Conservation (phyloP, 148 eudicot species). For the Vaccinium corymbosum region DNA sequence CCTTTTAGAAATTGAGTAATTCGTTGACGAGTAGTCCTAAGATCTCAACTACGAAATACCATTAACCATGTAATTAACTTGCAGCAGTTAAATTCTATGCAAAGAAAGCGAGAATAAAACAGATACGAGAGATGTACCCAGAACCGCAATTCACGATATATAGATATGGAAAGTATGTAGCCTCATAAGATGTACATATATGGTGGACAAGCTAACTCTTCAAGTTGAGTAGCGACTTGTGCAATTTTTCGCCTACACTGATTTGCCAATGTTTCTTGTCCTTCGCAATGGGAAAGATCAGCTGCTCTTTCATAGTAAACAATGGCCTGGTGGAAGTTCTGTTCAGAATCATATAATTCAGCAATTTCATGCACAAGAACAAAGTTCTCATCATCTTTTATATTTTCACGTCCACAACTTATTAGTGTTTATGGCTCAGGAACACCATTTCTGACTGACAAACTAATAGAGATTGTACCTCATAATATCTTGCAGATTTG, state of each 20-base stretch:
- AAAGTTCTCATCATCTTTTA: background rate
- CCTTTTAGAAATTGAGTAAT: too few species aligned
- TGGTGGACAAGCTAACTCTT: slow-evolving; percentile 45
- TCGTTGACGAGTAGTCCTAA: too few species aligned
- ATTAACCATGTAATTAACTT: too few species aligned
- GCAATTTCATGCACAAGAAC: slow-evolving; percentile 56
- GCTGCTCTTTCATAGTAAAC: slow-evolving; percentile 58
- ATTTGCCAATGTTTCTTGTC: slow-evolving; percentile 52
- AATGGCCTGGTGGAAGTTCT: slow-evolving; percentile 53
- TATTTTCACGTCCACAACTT: background rate
- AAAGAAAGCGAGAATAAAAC: too few species aligned
- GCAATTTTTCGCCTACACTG: slow-evolving; percentile 65
- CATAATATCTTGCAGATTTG: slow-evolving; percentile 75
- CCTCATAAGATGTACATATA: background rate
- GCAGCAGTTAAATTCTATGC: too few species aligned
- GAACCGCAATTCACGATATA: background rate
- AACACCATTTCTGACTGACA: background rate
- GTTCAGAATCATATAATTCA: slow-evolving; percentile 52
- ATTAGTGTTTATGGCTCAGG: background rate
- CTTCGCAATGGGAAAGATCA: slow-evolving; percentile 66
- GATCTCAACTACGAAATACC: too few species aligned
- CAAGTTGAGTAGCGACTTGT: slow-evolving; percentile 65
- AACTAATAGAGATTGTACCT: slow-evolving; percentile 41
- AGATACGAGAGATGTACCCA: too few species aligned
- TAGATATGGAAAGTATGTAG: background rate